phyloP scores from a whole-genome alignment of 345 rosid species.

The Acer saccharum region DNA sequence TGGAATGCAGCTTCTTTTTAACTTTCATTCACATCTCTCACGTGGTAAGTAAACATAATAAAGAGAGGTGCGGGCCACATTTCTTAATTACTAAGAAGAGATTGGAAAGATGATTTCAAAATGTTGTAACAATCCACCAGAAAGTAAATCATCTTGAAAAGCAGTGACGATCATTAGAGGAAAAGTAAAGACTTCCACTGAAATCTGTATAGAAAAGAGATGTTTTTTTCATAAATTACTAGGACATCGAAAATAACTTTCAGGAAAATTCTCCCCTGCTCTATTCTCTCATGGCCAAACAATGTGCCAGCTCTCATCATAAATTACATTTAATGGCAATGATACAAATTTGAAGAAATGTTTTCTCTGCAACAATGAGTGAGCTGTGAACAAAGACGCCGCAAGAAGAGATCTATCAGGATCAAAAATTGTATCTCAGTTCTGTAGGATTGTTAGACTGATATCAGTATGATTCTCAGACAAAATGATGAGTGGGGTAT shows the following conservation, averaged over 20 bases:
- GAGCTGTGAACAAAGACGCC: conserved; percentile 13
- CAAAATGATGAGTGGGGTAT: conserved; percentile 90
- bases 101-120: not conserved
- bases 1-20: too few relatives aligned
- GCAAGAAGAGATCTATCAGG: conserved; percentile 28
- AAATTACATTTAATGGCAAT: conserved; percentile 31
- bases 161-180: not conserved
- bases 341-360: conserved; percentile 26
- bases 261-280: conserved; percentile 14
- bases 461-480: conserved; percentile 43
- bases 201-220: conserved; percentile 11
- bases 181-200: conserved; percentile 7
- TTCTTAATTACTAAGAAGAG: not conserved
- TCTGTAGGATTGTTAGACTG: conserved; percentile 26
- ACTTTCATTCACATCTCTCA: not conserved
- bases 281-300: conserved; percentile 21
- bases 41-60: not conserved
- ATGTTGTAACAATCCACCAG: not conserved
- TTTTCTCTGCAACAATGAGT: conserved; percentile 29
- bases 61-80: not conserved
- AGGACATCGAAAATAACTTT: conserved; percentile 17
- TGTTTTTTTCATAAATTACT: conserved; percentile 22
- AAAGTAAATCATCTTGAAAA: conserved; percentile 4
- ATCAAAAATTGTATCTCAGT: conserved; percentile 42
- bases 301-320: conserved; percentile 33